Base-by-base conservation (phyloP, 2,329 filamentous ascomycete genomes). In the Exophiala spinifera region DNA sequence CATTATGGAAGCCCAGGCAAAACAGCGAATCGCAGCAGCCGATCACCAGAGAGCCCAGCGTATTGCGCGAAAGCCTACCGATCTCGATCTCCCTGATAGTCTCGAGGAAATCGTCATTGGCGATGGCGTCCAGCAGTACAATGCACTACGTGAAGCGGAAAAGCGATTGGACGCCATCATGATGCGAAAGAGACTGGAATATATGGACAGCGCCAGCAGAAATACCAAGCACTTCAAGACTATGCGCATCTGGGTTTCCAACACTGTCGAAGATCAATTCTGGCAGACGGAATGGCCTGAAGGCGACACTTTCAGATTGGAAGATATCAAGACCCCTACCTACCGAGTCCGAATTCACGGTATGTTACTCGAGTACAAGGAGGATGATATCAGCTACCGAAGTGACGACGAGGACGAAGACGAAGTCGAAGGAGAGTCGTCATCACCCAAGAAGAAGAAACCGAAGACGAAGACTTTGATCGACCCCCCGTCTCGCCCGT, bases 331-430 rank as follows among this genome's bases (percentile, higher is more conserved):
- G 62, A 87, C 91, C 63, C 87, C 89, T 2, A 88, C 86, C 10
- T 99, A 91, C 70, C 84, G 86, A 53, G 89, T 99, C 63, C 95
- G 91, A 74, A 92, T 99, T 59, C 89, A 96, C 72, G 94, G 90
- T 39, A 83, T 87, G 25, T 74, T 97, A 49, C 78, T 97, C 20
- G 88, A 91, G 60, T 85, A 89, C 50, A 77, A 83, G 14, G 78
- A 81, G 40, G 78, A 83, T 60, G 71, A 75, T 39, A 69, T 78
- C 20, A 72, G 78, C 3, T 73, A 79, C 47, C 76, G 79, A 40
- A 76, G 77, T 15, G 70, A 70, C 40, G 66, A 70, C 28, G 70
- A 72, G 23, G 64, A 67, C 39, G 68, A 70, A 36, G 70, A 70
- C 13, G 79, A 31, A 10, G 4, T 7, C 8, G 28, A 83, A 53